Evolutionary conservation across 2,329 filamentous ascomycete genomes (phyloP).

Genomic region (Teratosphaeria pseudoeucalypti): DNA sequence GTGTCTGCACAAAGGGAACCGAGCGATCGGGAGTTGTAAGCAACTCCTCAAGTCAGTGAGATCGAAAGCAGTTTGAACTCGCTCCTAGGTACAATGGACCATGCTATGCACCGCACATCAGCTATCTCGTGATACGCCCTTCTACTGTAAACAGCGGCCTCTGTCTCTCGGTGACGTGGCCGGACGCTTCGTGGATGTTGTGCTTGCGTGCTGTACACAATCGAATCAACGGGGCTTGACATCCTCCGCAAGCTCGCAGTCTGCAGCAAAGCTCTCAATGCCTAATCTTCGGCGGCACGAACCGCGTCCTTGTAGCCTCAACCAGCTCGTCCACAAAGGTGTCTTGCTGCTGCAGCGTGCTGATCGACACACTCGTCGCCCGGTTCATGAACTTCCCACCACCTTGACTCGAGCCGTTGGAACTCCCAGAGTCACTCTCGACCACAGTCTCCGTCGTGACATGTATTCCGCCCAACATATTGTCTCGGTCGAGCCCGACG

Average conservation of each 20-base stretch:
- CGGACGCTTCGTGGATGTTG: too few relatives aligned
- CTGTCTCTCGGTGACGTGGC: too few relatives aligned
- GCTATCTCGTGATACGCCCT: too few relatives aligned
- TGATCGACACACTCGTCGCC: constrained; percentile 15
- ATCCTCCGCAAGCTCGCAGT: neutral
- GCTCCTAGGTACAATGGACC: too few relatives aligned
- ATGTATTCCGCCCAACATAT: constrained; percentile 26
- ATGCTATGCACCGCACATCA: too few relatives aligned
- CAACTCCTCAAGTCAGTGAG: too few relatives aligned
- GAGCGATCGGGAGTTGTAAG: too few relatives aligned
- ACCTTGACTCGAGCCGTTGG: constrained; percentile 13
- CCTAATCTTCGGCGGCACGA: constrained; percentile 10
- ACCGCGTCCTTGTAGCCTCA: constrained; percentile 16
- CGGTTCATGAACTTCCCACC: constrained; percentile 8
- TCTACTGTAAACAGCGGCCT: too few relatives aligned
- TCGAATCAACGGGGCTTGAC: too few relatives aligned
- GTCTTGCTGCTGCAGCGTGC: constrained; percentile 29
- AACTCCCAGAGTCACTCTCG: constrained; percentile 19
- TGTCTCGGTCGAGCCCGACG: constrained; percentile 7
- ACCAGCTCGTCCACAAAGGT: constrained; percentile 31
- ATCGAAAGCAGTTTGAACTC: too few relatives aligned
- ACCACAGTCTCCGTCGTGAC: constrained; percentile 27
- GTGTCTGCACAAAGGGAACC: too few relatives aligned
- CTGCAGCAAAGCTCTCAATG: neutral
- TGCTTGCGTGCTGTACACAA: too few relatives aligned